These are phyloP conservation scores for Xylariaceae sp. DNA, from an alignment of 2,329 filamentous ascomycete genomes.

Conservation along the genomic window DNA sequence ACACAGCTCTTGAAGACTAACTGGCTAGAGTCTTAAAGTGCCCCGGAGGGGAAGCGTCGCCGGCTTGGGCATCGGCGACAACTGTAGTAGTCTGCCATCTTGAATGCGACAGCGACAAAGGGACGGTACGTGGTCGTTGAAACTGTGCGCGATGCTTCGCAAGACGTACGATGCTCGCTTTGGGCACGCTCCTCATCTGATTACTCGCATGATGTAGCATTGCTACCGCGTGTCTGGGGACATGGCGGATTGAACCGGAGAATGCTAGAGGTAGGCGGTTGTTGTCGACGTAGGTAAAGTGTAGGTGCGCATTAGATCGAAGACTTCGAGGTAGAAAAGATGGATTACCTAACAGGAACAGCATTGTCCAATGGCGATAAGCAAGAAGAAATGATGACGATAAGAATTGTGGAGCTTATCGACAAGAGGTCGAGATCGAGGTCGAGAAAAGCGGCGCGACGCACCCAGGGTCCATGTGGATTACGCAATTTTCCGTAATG, in stretches of 20 bases:
- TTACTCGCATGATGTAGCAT: conserved; percentile 39
- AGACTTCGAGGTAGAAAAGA: not conserved
- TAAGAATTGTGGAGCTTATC: not conserved
- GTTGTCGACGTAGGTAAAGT: no score
- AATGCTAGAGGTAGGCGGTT: no score
- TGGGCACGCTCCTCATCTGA: conserved; percentile 38
- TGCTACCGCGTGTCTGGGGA: conserved; percentile 25
- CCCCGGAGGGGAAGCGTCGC: conserved; percentile 14
- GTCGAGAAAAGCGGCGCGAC: not conserved
- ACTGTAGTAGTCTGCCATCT: conserved; percentile 40
- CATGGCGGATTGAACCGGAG: conserved; percentile 21
- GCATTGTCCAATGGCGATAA: conserved; percentile 9
- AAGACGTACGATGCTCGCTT: conserved; percentile 46
- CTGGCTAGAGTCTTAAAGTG: conserved; percentile 36
- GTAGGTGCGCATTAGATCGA: not conserved
- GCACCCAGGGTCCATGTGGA: not conserved
- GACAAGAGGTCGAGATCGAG: not conserved
- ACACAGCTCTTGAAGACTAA: conserved; percentile 29
- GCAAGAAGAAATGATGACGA: not conserved
- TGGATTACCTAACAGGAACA: conserved; percentile 2
- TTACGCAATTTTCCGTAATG: not conserved
- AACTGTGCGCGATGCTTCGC: conserved; percentile 43
- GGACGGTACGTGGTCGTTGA: conserved; percentile 34
- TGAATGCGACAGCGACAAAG: conserved; percentile 30
- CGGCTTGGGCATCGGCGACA: conserved; percentile 22